Evolutionary conservation across 1,139 yeast genomes (phyloP).

Genomic region (Candida pseudoviswanathii): DNA sequence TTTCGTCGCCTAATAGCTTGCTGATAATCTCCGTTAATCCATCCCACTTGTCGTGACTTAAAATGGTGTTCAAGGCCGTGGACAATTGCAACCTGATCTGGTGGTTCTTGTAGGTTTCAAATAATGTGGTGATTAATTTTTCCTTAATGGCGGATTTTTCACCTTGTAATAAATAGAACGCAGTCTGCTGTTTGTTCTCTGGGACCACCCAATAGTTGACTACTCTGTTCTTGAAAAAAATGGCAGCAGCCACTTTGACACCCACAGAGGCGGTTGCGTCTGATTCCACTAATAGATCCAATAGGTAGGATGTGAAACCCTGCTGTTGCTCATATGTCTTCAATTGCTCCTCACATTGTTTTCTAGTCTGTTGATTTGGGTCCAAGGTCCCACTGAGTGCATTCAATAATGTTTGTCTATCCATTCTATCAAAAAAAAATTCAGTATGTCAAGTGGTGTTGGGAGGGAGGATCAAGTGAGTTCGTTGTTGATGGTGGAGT

Average conservation of each 20-base stretch:
- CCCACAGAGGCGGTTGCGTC: constrained; percentile 44
- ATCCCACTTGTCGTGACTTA: constrained; percentile 49
- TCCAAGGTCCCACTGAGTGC: constrained; percentile 49
- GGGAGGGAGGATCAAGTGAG: no score
- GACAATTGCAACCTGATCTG: constrained; percentile 44
- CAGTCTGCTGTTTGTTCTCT: constrained; percentile 34
- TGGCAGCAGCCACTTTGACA: constrained; percentile 62
- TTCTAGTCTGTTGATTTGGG: constrained; percentile 40
- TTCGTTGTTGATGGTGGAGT: no score
- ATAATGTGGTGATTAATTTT: constrained; percentile 49
- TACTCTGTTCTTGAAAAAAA: constrained; percentile 68
- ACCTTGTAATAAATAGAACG: constrained; percentile 38
- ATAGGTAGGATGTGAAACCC: constrained; percentile 60
- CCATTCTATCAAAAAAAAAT: constrained; percentile 28
- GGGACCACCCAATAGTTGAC: constrained; percentile 56
- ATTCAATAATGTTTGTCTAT: constrained; percentile 41
- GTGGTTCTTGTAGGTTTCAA: constrained; percentile 35
- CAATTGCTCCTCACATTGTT: constrained; percentile 45
- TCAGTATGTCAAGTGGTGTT: no score
- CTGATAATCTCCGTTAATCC: constrained; percentile 37
- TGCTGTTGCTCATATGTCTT: constrained; percentile 46
- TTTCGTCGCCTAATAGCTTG: constrained; percentile 45
- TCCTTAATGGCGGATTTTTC: constrained; percentile 58
- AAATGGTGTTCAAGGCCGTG: constrained; percentile 46
- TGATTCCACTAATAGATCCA: constrained; percentile 54